Base-by-base conservation (phyloP, 2,329 filamentous ascomycete species). In the Aspergillus candidus region DNA sequence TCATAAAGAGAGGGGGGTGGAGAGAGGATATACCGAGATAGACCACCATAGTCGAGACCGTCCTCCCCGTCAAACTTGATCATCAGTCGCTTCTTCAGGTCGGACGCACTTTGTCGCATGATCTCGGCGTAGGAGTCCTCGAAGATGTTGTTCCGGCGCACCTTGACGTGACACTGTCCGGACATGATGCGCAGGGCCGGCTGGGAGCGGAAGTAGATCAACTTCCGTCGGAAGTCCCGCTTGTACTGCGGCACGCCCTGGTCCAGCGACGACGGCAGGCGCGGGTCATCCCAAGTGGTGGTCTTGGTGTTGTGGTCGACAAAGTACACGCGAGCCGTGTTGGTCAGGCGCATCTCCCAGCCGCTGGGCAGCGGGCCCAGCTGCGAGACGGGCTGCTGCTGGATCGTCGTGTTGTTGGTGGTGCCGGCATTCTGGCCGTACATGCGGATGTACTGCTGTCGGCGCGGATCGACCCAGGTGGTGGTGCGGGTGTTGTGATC, bases 221-320 rank as follows among this genome's bases (percentile, higher is more conserved):
- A 77, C 75, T 98, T 98, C 62, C 93, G 80, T 61, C 93, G 78
- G 78, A 98, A 98, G 68, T 98, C 93, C 70, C 93, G 88, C 81
- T 98, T 98, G 74, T 98, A 98, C 71, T 98, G 93, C 41, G 93
- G 93, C 40, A 98, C 93, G 50, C 96, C 96, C 71, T 98, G 93
- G 59, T 98, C 93, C 49, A 98, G 75, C 1, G 93, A 97, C 3
- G 91, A 97, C 17, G 93, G 93, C 55, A 98, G 73, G 61, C 93
- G 82, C 31, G 93, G 93, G 61, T 98, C 93, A 62, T 98, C 93
- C 93, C 93, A 98, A 1, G 93, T 98, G 3, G 93, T 98, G 0
- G 93, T 98, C 76, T 98, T 98, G 35, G 93, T 98, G 72, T 98
- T 98, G 72, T 98, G 93, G 61, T 98, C 93, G 35, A 98, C 93